Evolutionary conservation across 768 basidiomycete genomes (phyloP), one percentile per base, ranked within the genome.

Genomic region (Lactarius hatsudake): DNA sequence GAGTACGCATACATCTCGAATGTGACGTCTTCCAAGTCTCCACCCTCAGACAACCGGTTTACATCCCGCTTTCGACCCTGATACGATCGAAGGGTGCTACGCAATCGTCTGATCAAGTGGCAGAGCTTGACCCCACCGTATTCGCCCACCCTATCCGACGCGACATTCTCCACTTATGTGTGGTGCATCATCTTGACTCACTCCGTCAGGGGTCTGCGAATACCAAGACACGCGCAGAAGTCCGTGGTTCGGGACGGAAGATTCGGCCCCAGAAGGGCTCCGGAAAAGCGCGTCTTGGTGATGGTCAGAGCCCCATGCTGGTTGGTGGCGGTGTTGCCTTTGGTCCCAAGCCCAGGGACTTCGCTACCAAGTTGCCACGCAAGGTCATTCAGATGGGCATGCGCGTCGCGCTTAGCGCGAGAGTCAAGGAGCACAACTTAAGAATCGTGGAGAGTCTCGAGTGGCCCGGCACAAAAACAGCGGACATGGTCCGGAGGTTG

Each of bases 351-450:
- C 93, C 94, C 3, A 86, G 94, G 59, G 92, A 97, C 75, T 98
- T 96, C 77, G 87, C 90, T 72, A 94, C 94, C 23, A 90, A 92
- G 70, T 84, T 99, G 43, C 91, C 93, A n/a, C 85, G 93, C 69
- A 98, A 98, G 78, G 91, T 97, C 71, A 84, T 94, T 51, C 82
- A 92, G 72, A 91, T 98, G 87, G 96, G 96, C 12, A 88, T 98
- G 86, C 85, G 92, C 26, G 89, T 95, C 60, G 95, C 93, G 2
- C 77, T 98, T 55, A 94, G 93, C 71, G 83, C 86, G 53, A 94
- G 94, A 76, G 80, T 96, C 74, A 84, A 84, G 72, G 89, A 93
- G 68, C 83, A 85, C 51, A 78, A 83, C 53, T 79, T 99, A 17
- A 88, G 91, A 58, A 82, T 98, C 62, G 89, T 96, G 72, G 82